Evolutionary conservation across 1,284 basidiomycete genomes (phyloP).

Genomic region (Hymenochaete sp.): DNA sequence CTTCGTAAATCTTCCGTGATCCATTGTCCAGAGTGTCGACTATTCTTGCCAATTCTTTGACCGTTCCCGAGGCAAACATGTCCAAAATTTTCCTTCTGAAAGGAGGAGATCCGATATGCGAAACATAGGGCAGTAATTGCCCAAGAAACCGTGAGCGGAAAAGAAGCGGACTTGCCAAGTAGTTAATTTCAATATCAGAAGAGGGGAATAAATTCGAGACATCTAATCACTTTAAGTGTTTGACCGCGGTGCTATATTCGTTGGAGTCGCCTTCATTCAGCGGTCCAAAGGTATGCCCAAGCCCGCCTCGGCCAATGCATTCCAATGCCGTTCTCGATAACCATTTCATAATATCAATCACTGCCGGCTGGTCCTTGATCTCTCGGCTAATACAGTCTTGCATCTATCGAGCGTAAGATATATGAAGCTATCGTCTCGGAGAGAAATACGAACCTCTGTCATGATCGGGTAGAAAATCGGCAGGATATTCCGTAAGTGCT

Average conservation of each 20-base stretch:
- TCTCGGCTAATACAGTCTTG: slow-evolving; percentile 18
- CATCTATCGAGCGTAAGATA: slow-evolving; percentile 17
- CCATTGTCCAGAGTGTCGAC: background rate
- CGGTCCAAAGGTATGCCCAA: slow-evolving; percentile 30
- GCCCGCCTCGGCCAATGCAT: slow-evolving; percentile 29
- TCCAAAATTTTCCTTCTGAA: slow-evolving; percentile 13
- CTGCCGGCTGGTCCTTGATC: slow-evolving; percentile 19
- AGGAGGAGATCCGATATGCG: slow-evolving; percentile 5
- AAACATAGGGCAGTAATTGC: background rate
- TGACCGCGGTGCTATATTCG: slow-evolving; percentile 25
- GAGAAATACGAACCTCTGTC: slow-evolving; percentile 17
- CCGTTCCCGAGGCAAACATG: slow-evolving; percentile 3
- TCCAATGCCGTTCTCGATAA: slow-evolving; percentile 30
- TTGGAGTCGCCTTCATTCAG: slow-evolving; percentile 21
- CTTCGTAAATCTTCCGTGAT: slow-evolving; percentile 5
- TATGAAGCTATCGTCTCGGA: background rate
- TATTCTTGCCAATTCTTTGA: background rate
- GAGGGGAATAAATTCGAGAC: background rate
- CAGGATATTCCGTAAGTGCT: slow-evolving; percentile 24
- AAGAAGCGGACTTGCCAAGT: slow-evolving; percentile 2
- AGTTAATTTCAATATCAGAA: slow-evolving; percentile 11
- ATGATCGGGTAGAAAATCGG: slow-evolving; percentile 25
- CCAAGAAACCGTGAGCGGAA: background rate
- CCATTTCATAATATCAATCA: slow-evolving; percentile 28
- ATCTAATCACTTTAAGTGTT: slow-evolving; percentile 23